These are phyloP conservation scores for Scalesia atractyloides DNA, from an alignment of 129 eudicot genomes.

Conservation along the genomic window DNA sequence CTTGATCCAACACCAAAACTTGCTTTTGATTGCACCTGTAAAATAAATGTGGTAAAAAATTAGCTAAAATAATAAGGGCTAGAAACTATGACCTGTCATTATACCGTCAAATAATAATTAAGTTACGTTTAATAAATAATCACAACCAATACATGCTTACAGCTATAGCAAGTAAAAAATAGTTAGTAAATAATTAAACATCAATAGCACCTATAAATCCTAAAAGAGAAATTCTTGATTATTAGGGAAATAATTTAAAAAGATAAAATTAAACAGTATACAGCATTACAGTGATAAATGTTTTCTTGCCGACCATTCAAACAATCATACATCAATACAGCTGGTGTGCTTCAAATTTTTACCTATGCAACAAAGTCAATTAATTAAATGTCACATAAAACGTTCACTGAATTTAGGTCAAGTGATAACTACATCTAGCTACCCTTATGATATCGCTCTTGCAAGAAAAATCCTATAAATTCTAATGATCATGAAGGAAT, in stretches of 20 bases:
- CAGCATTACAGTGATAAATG: too few species aligned
- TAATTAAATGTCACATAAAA: not conserved
- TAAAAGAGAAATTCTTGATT: not conserved
- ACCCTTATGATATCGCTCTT: not conserved
- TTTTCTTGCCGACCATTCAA: too few species aligned
- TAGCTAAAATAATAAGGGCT: not conserved
- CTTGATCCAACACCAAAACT: conserved; percentile 65
- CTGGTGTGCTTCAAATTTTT: not conserved
- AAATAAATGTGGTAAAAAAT: not conserved
- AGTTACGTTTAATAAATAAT: not conserved
- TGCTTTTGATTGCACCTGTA: conserved; percentile 62
- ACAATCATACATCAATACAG: too few species aligned
- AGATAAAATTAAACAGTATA: not conserved
- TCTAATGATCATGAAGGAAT: conserved; percentile 2
- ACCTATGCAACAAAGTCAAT: not conserved
- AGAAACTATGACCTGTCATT: not conserved
- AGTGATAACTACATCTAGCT: not conserved
- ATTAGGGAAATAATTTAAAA: not conserved
- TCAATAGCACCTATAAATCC: not conserved
- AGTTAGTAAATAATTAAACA: not conserved
- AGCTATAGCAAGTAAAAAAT: not conserved
- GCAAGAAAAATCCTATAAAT: not conserved
- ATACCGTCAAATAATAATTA: not conserved
- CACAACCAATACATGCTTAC: not conserved
- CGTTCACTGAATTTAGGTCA: not conserved